phyloP scores from a whole-genome alignment of 1,284 basidiomycete genomes.

The Ustilago sp. region DNA sequence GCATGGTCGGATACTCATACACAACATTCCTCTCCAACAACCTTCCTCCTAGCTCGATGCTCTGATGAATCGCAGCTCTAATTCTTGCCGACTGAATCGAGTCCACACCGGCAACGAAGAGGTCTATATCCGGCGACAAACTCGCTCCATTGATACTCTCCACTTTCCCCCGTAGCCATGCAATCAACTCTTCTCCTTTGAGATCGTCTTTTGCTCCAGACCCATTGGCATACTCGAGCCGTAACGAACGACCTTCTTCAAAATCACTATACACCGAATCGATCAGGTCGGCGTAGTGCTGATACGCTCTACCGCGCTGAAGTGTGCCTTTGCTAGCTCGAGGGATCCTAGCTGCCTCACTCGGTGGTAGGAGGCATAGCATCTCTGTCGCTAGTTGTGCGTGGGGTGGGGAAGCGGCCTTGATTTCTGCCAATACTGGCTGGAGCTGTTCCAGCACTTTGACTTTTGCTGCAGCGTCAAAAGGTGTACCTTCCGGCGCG shows the following conservation, averaged over 20 bases:
- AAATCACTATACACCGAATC: conserved; percentile 48
- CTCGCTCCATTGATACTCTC: conserved; percentile 25
- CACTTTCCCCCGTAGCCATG: conserved; percentile 31
- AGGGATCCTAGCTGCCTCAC: conserved; percentile 30
- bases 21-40: conserved; percentile 44
- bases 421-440: conserved; percentile 34
- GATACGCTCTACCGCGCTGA: conserved; percentile 50
- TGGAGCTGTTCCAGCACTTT: conserved; percentile 27
- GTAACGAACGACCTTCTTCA: conserved; percentile 48
- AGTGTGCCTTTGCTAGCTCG: conserved; percentile 58
- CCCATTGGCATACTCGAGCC: not conserved
- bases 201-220: conserved; percentile 10
- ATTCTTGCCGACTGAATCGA: conserved; percentile 55
- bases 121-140: conserved; percentile 27
- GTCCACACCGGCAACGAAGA: conserved; percentile 56
- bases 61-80: conserved; percentile 48
- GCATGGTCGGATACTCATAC: conserved; percentile 49
- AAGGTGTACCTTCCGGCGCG: not conserved
- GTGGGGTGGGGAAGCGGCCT: conserved; percentile 39
- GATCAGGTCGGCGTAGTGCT: conserved; percentile 38
- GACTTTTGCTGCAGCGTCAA: conserved; percentile 19
- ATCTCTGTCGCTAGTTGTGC: conserved; percentile 51
- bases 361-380: conserved; percentile 32
- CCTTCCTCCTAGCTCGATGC: conserved; percentile 20
- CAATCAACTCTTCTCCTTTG: conserved; percentile 12